A percentile compares a stretch with the other conserved stretches of the same genome.
phyloP scores from a whole-genome alignment of 2,329 filamentous ascomycete species.

The Delphinella strobiligena region DNA sequence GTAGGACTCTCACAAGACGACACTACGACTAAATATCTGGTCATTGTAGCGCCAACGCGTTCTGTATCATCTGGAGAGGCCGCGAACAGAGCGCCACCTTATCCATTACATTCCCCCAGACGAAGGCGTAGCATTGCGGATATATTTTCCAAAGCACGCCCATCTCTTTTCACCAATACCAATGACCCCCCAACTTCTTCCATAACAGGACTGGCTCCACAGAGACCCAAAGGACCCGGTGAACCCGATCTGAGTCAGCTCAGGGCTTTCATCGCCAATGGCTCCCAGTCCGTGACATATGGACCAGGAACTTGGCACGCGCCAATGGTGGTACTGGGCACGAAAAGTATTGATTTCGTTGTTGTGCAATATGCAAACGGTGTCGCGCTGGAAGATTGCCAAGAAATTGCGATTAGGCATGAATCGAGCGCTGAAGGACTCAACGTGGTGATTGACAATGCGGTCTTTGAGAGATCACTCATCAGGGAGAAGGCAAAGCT shows the following conservation, averaged over 20 bases:
- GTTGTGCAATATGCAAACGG: constrained; percentile 85
- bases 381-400: constrained; percentile 71
- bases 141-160: constrained; percentile 29
- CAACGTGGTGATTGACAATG: constrained; percentile 18
- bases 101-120: constrained; percentile 24
- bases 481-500: constrained; percentile 2
- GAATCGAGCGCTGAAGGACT: constrained; percentile 17
- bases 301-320: constrained; percentile 90
- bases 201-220: constrained; percentile 10
- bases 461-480: too few species aligned
- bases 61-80: constrained; percentile 24
- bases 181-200: constrained; percentile 20
- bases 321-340: constrained; percentile 81
- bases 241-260: constrained; percentile 61
- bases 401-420: constrained; percentile 51
- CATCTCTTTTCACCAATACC: constrained; percentile 39
- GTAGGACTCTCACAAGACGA: constrained; percentile 45
- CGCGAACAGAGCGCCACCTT: constrained; percentile 26
- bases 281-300: constrained; percentile 80
- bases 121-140: constrained; percentile 20
- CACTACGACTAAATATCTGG: constrained; percentile 51
- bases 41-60: constrained; percentile 76
- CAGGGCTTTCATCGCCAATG: constrained; percentile 66
- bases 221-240: constrained; percentile 34
- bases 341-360: constrained; percentile 64